These are phyloP conservation scores for Prunus mongolica DNA, from an alignment of 306 rosid species.

Conservation along the genomic window DNA sequence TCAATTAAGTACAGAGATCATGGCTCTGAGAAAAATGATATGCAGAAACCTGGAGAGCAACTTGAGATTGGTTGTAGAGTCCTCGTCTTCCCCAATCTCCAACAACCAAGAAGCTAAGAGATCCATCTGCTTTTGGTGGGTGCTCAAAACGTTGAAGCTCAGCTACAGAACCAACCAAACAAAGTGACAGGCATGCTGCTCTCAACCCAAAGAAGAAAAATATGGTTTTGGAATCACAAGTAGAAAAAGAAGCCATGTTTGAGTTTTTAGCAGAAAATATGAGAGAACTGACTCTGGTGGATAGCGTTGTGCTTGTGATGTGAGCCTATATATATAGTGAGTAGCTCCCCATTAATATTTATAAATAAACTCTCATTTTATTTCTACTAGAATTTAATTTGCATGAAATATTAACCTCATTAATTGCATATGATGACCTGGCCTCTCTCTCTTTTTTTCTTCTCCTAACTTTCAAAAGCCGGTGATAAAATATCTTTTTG, in stretches of 20 bases:
- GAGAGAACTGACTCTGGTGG: neutral
- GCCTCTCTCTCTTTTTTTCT: no score
- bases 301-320: neutral
- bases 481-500: no score
- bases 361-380: neutral
- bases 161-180: slow-evolving; percentile 1
- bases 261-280: neutral
- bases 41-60: slow-evolving; percentile 46
- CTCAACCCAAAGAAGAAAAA: neutral
- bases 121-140: slow-evolving; percentile 32
- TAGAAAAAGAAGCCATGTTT: neutral
- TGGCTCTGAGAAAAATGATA: neutral
- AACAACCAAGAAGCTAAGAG: slow-evolving; percentile 51
- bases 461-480: no score
- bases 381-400: neutral
- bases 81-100: slow-evolving; percentile 85
- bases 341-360: neutral
- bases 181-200: neutral
- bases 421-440: no score
- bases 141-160: slow-evolving; percentile 29
- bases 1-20: neutral
- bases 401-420: neutral
- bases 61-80: slow-evolving; percentile 54
- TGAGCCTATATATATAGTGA: neutral
- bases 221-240: neutral